phyloP scores from a whole-genome alignment of 2,329 filamentous ascomycete genomes.

The Tolypocladium tropicale region DNA sequence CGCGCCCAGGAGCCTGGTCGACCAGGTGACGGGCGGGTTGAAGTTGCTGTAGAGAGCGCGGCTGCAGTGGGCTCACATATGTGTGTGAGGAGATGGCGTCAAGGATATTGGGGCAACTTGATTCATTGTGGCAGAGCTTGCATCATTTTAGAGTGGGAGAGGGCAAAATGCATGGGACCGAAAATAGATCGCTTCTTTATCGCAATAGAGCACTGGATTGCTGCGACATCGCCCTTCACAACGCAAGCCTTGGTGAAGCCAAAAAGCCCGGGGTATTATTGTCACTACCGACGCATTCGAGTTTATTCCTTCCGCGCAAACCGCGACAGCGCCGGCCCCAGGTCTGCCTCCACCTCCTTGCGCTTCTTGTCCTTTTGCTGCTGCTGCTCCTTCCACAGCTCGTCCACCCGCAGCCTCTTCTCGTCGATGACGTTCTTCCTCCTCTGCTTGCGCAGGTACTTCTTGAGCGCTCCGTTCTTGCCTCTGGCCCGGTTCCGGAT shows the following conservation, averaged over 20 bases:
- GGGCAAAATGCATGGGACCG: not conserved
- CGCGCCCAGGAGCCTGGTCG: constrained; percentile 76
- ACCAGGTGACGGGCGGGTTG: constrained; percentile 73
- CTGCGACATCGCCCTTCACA: not conserved
- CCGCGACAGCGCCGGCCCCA: constrained; percentile 77
- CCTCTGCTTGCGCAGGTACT: constrained; percentile 84
- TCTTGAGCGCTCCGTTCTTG: constrained; percentile 79
- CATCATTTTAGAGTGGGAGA: not conserved
- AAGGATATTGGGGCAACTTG: not conserved
- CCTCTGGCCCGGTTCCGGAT: constrained; percentile 72
- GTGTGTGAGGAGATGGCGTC: not conserved
- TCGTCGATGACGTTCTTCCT: constrained; percentile 94
- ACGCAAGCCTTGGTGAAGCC: not conserved
- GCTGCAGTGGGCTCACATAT: not conserved
- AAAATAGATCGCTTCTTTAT: not conserved
- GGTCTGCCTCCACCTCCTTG: constrained; percentile 55
- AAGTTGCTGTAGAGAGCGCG: constrained; percentile 56
- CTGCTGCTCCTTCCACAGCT: constrained; percentile 64
- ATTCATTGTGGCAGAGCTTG: not conserved
- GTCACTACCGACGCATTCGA: constrained; percentile 2
- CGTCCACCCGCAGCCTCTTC: constrained; percentile 77
- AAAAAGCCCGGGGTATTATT: constrained; percentile 9
- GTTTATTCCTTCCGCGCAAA: constrained; percentile 63
- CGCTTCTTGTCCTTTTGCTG: constrained; percentile 54
- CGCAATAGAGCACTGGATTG: not conserved